Evolutionary conservation across 257 asterid species (phyloP).

Genomic region (Datura wrightii): DNA sequence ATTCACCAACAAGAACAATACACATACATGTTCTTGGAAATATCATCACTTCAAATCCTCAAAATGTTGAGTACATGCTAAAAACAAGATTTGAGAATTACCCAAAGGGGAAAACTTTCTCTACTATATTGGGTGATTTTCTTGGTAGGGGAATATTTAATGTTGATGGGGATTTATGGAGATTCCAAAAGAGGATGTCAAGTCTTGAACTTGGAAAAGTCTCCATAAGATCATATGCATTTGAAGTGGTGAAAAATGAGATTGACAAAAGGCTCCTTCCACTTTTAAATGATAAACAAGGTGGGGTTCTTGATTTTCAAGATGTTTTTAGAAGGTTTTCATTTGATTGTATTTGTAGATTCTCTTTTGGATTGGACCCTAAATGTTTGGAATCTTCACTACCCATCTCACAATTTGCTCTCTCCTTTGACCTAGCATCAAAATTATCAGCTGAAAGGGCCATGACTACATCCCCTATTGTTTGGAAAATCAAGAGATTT

Average conservation of each 20-base stretch:
- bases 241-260: conserved; percentile 49
- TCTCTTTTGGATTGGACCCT: conserved; percentile 58
- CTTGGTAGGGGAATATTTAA: conserved; percentile 58
- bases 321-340: conserved; percentile 52
- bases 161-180: conserved; percentile 58
- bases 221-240: conserved; percentile 44
- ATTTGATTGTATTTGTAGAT: conserved; percentile 53
- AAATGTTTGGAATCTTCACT: conserved; percentile 48
- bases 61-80: conserved; percentile 53
- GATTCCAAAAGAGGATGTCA: conserved; percentile 50
- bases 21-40: conserved; percentile 77
- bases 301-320: conserved; percentile 44
- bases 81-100: conserved; percentile 49
- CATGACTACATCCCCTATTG: conserved; percentile 45
- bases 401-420: conserved; percentile 49
- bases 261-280: conserved; percentile 51
- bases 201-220: conserved; percentile 46
- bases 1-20: conserved; percentile 58
- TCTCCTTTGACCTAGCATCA: conserved; percentile 51
- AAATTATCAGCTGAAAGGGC: conserved; percentile 56
- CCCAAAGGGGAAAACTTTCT: conserved; percentile 55
- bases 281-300: conserved; percentile 31
- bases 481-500: conserved; percentile 49
- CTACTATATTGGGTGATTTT: conserved; percentile 53
- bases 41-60: conserved; percentile 52